Conservation (phyloP, 106 monocot genomes). For the Hemerocallis citrina region DNA sequence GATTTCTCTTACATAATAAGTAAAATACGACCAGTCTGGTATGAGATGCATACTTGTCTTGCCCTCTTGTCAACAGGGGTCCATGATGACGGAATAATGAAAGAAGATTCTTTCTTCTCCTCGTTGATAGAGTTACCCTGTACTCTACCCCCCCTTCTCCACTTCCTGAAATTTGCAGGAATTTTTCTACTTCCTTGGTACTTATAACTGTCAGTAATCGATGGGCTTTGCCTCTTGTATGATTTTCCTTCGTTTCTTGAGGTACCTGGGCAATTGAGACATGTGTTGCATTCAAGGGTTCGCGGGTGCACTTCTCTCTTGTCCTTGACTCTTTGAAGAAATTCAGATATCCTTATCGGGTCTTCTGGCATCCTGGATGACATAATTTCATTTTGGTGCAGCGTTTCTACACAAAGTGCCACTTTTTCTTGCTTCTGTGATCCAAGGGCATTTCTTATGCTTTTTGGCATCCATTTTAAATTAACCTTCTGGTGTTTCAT, state of each 20-base stretch:
- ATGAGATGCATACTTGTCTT: slow-evolving; percentile 55
- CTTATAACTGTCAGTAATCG: slow-evolving; percentile 60
- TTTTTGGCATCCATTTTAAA: slow-evolving; percentile 12
- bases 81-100: slow-evolving; percentile 53
- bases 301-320: slow-evolving; percentile 31
- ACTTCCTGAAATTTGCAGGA: slow-evolving; percentile 15
- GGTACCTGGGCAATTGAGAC: slow-evolving; percentile 18
- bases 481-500: slow-evolving; percentile 12
- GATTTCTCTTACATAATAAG: not conserved
- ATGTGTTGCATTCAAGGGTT: slow-evolving; percentile 25
- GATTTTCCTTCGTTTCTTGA: slow-evolving; percentile 20
- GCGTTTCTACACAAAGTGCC: slow-evolving; percentile 5
- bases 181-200: slow-evolving; percentile 38
- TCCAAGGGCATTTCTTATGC: slow-evolving; percentile 7
- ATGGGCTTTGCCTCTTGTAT: slow-evolving; percentile 50
- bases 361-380: slow-evolving; percentile 14
- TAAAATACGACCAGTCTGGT: not conserved
- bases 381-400: slow-evolving; percentile 13
- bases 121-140: slow-evolving; percentile 8
- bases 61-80: slow-evolving; percentile 95
- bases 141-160: slow-evolving; percentile 18
- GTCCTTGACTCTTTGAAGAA: slow-evolving; percentile 32
- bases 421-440: slow-evolving; percentile 17
- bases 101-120: slow-evolving; percentile 26
- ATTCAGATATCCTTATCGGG: slow-evolving; percentile 18